phyloP scores from a whole-genome alignment of 225 moss, liverwort and hornwort genomes.

The Pseudoscleropodium purum region DNA sequence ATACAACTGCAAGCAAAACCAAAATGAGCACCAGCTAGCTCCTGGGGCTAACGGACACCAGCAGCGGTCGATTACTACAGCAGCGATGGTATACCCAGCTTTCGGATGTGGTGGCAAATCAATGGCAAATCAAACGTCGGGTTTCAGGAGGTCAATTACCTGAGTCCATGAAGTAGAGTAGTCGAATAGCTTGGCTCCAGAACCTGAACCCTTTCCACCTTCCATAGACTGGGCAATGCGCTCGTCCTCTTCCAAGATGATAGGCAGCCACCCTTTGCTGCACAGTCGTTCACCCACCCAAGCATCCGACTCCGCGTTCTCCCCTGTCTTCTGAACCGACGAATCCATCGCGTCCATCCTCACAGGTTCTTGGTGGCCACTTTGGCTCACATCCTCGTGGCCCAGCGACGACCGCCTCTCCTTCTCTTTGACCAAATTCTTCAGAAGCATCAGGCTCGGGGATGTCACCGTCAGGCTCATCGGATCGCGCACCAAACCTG shows the following conservation, averaged over 20 bases:
- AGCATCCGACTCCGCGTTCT: conserved; percentile 15
- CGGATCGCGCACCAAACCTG: not conserved
- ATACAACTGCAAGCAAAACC: too few species aligned
- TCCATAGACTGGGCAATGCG: conserved; percentile 31
- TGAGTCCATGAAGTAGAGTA: conserved; percentile 2
- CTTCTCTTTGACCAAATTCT: conserved; percentile 44
- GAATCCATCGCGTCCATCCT: not conserved
- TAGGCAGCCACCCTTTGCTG: conserved; percentile 79
- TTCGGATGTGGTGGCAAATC: not conserved
- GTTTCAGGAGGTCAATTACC: not conserved
- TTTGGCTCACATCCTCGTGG: not conserved
- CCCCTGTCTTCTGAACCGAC: not conserved
- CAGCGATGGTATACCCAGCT: too few species aligned
- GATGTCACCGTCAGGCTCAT: conserved; percentile 22
- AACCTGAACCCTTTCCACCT: not conserved
- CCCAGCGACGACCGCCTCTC: conserved; percentile 15
- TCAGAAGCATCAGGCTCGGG: conserved; percentile 23
- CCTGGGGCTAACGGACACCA: not conserved
- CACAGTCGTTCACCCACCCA: conserved; percentile 66
- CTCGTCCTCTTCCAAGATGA: conserved; percentile 75
- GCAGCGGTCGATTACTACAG: too few species aligned
- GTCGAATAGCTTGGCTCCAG: not conserved
- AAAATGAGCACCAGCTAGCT: not conserved
- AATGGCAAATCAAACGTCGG: not conserved
- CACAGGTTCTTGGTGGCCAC: not conserved